Percentiles rank a stretch among this genome's conserved stretches.
Conservation (phyloP, 768 basidiomycete species). For the Lactarius deliciosus region DNA sequence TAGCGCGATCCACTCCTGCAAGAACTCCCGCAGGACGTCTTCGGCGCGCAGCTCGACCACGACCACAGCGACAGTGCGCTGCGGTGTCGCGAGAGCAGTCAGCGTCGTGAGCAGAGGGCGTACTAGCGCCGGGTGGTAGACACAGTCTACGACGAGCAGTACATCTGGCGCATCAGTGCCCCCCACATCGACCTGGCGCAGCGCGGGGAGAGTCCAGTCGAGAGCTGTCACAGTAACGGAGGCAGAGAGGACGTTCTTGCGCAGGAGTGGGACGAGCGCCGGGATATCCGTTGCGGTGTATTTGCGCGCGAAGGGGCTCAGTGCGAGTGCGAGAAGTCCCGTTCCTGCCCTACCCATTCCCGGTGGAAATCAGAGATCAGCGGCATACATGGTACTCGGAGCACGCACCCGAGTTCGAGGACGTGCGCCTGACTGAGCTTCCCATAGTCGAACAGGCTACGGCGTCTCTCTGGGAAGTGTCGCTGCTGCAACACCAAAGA, state of each 20-base stretch:
- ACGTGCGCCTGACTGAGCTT: slow-evolving; percentile 49
- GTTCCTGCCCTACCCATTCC: slow-evolving; percentile 3
- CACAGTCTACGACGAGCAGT: slow-evolving; percentile 19
- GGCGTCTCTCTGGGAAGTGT: slow-evolving; percentile 38
- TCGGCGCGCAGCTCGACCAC: slow-evolving; percentile 29
- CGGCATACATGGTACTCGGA: not conserved
- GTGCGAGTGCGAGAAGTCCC: slow-evolving; percentile 28
- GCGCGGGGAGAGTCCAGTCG: slow-evolving; percentile 17
- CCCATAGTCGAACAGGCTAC: slow-evolving; percentile 45
- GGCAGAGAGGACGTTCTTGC: slow-evolving; percentile 23
- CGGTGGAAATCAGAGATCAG: too few species aligned
- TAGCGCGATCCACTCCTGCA: slow-evolving; percentile 21
- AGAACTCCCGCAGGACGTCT: slow-evolving; percentile 36
- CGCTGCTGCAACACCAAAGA: slow-evolving; percentile 57
- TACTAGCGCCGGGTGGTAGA: slow-evolving; percentile 19
- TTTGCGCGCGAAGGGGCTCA: slow-evolving; percentile 21
- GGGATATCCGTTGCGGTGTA: slow-evolving; percentile 29
- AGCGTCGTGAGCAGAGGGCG: slow-evolving; percentile 15
- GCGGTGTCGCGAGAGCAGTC: not conserved
- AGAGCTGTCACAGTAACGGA: slow-evolving; percentile 9
- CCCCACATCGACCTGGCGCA: not conserved
- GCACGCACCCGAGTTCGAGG: slow-evolving; percentile 69
- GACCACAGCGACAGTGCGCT: slow-evolving; percentile 1
- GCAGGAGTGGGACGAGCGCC: slow-evolving; percentile 26
- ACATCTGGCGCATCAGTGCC: not conserved